Base-by-base conservation (phyloP, 768 basidiomycete species). In the Termitomyces sp. region DNA sequence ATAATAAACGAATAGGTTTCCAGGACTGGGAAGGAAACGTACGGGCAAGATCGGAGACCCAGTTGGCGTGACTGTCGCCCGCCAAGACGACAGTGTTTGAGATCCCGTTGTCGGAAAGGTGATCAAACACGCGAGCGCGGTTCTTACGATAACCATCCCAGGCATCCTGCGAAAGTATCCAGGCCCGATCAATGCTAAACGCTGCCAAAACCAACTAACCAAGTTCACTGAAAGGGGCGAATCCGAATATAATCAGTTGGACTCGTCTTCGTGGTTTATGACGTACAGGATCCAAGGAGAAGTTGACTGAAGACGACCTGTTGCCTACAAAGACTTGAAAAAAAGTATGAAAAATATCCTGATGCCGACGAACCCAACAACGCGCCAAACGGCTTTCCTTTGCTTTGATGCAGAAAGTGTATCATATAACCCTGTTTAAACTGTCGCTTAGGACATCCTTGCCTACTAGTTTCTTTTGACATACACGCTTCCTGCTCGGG, bases 91-190 rank as follows among this genome's bases (percentile, higher is more conserved):
- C 3, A 26, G 51, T 52, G 51, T 52, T 52, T 10, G 37, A 39
- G 26, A 52, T 52, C 3, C 18, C 5, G 6, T 52, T 39, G 6
- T 52, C 18, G 10, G 51, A 39, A 3, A 52, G 16, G 18, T 52
- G 24, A n/a, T 52, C 26, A 7, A 52, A 29, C 28, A 52, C 9
- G 9, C 51, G 51, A 22, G 37, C 51, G 34, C 51, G 51, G 5
- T 52, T 52, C 51, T 52, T 26, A 18, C 18, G 51, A 52, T 52
- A 52, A 15, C 51, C 51, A 20, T 52, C 51, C 51, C 51, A 52
- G 16, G 51, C 51, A 3, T 52, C 51, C 51, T 52, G 1, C 6
- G 7, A 8, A 39, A 39, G n/a, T 29, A 6, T 52, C 28, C 26
- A 52, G 24, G 8, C 18, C n/a, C 12, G n/a, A 12, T 1, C 20